Percentiles rank a stretch among this genome's conserved stretches.
These are phyloP conservation scores for Boletus fagicola DNA, from an alignment of 768 basidiomycete species.

Conservation along the genomic window DNA sequence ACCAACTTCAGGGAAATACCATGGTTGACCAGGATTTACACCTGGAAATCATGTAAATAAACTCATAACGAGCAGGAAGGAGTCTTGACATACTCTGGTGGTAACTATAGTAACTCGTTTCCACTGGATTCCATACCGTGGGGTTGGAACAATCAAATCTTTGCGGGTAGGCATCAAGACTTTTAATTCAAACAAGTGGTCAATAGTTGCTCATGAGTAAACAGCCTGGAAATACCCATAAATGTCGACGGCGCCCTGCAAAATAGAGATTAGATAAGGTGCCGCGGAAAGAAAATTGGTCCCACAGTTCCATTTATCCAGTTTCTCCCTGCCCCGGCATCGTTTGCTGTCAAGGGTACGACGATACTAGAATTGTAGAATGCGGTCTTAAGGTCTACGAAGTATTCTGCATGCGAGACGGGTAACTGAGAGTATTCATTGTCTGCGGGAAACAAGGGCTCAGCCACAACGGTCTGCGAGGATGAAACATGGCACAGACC, in stretches of 20 bases:
- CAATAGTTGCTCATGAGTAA: background rate
- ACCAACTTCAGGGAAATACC: slow-evolving; percentile 68
- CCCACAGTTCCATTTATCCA: slow-evolving; percentile 71
- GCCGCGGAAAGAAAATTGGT: background rate
- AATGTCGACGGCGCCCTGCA: slow-evolving; percentile 65
- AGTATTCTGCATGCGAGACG: slow-evolving; percentile 51
- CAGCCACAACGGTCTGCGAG: background rate
- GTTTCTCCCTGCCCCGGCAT: slow-evolving; percentile 53
- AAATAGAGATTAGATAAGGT: slow-evolving; percentile 3
- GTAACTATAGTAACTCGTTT: slow-evolving; percentile 61
- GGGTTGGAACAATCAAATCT: slow-evolving; percentile 80
- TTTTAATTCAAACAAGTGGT: slow-evolving; percentile 17
- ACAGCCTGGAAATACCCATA: slow-evolving; percentile 48
- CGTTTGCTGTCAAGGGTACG: slow-evolving; percentile 75
- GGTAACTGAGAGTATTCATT: slow-evolving; percentile 68
- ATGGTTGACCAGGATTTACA: slow-evolving; percentile 51
- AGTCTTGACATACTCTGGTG: slow-evolving; percentile 40
- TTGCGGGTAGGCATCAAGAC: slow-evolving; percentile 73
- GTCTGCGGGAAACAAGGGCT: slow-evolving; percentile 39
- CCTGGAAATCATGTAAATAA: slow-evolving; percentile 38
- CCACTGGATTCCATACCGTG: slow-evolving; percentile 60
- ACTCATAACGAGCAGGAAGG: background rate
- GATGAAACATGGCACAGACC: slow-evolving; percentile 35
- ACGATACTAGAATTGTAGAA: slow-evolving; percentile 57
- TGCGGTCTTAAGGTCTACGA: slow-evolving; percentile 55